Evolutionary conservation across 2,329 filamentous ascomycete species (phyloP), one percentile per base, ranked within the genome.

Genomic region (Xylaria sp.): DNA sequence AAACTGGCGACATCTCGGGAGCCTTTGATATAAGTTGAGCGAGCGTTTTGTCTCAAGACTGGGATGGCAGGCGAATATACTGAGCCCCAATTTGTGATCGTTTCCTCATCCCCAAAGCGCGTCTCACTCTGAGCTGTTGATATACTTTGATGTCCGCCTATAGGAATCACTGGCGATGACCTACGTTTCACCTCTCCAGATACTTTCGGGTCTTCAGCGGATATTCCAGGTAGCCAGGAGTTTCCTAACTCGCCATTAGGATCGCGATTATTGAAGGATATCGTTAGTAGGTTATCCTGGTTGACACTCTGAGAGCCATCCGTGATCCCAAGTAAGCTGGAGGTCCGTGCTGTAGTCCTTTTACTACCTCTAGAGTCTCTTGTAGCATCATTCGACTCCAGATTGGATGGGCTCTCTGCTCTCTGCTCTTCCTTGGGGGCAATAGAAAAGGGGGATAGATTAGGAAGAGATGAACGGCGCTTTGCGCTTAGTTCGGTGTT

Each of bases 131-230:
- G 79, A 39, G 79, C 78, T 20, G 81, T 81, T 37, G 78, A 81
- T 72, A 75, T 75, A 12, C 76, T 76, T 13, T 80, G 81, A 32
- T 78, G 80, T 59, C 81, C 80, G 15, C 77, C 68, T 0, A 70
- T 65, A 8, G 85, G 85, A 52, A 88, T 78, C 1, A 87, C 80
- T 2, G 84, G 85, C 18, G 86, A 88, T 2, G 86, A 87, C 59
- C 81, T 82, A 20, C 85, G 82, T 72, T 84, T 83, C 20, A 74
- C 74, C 55, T 76, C 79, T 15, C 78, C 76, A 62, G 74, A 60
- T 37, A 76, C 66, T 55, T 39, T 28, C 9, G 48, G 20, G 39
- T 62, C 41, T 63, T 65, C 58, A 25, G 48, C 68, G 52, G 73
- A 66, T 57, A 81, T 77, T n/a, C 75, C 81, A 7, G 80, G 80